A percentile compares a stretch with the other conserved stretches of the same genome.
phyloP scores from a whole-genome alignment of 805 yeast genomes.

The Diddensiella transvaalensis region DNA sequence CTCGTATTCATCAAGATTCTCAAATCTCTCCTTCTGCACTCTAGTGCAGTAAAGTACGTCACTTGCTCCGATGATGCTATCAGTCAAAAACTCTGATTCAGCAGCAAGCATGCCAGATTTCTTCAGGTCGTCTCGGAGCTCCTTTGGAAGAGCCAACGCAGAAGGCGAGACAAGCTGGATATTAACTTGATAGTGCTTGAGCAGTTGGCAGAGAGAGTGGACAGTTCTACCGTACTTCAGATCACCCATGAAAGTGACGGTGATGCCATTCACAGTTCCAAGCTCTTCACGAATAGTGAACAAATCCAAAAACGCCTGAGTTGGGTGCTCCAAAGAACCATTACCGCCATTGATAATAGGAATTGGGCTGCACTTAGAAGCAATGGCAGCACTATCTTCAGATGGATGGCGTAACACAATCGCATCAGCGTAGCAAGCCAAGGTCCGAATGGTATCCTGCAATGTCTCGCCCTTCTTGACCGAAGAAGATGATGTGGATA shows the following conservation, averaged over 20 bases:
- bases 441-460: constrained; percentile 92
- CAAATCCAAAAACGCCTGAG: constrained; percentile 95
- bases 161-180: constrained; percentile 88
- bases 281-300: constrained; percentile 98
- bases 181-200: constrained; percentile 89
- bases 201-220: constrained; percentile 87
- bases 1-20: constrained; percentile 69
- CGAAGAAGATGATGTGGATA: constrained; percentile 82
- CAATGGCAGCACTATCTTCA: constrained; percentile 86
- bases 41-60: constrained; percentile 98
- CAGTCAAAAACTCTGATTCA: constrained; percentile 76
- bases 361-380: constrained; percentile 94
- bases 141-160: constrained; percentile 79
- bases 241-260: constrained; percentile 98
- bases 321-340: constrained; percentile 97
- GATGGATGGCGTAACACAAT: constrained; percentile 95
- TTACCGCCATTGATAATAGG: constrained; percentile 98
- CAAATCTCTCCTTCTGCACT: constrained; percentile 95
- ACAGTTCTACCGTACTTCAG: constrained; percentile 98
- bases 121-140: constrained; percentile 61
- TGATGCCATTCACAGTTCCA: constrained; percentile 97
- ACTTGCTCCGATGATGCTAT: constrained; percentile 79
- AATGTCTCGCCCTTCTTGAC: constrained; percentile 97
- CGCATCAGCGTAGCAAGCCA: constrained; percentile 95
- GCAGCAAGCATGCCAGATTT: constrained; percentile 64